Base-by-base conservation (phyloP, 495 filamentous ascomycete genomes). In the Schizothecium vesticola region DNA sequence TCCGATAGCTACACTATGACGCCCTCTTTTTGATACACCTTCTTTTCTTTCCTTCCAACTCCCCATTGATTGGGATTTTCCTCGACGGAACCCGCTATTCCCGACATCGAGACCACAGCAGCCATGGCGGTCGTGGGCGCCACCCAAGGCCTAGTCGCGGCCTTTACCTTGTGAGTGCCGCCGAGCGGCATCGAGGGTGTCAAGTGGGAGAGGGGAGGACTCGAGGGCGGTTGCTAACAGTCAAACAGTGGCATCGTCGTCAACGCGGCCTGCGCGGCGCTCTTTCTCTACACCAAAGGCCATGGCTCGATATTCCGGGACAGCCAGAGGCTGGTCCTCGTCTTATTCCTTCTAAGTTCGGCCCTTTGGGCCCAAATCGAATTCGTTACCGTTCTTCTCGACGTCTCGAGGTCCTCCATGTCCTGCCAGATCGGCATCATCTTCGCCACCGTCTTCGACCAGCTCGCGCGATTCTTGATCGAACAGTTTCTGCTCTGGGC, bases 311-410 rank as follows among this genome's bases (percentile, higher is more conserved):
- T 84, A 61, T 82, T 85, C 72, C 76, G 81, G 79, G 84, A 87
- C 81, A 81, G 84, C 82, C 81, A 80, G 85, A 87, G 85, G 85
- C 85, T 87, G 85, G 85, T 83, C 84, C 85, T 87, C 85, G 72
- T 83, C 71, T 69, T 79, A 61, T 87, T 87, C 73, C 78, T 86
- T 67, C 61, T 80, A 11, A 81, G 80, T 67, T 76, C 80, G 29
- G 81, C 81, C 61, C 77, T 83, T 76, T 87, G 85, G 85, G 83
- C 82, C 57, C 73, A 81, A 23, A 69, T 80, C 72, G 81, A 81
- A 65, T 86, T 87, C 66, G 72, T 83, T 61, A 72, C 80, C 1
- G 76, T 83, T 24, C 71, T 85, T 25, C 76, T 87, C 72, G 74
- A 83, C 33, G 59, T 69, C 61, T 67, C 77, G 11, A 76, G 74